Evolutionary conservation across 192 early-diverging fungal genomes (phyloP).

Genomic region (Umbelopsis vinacea): DNA sequence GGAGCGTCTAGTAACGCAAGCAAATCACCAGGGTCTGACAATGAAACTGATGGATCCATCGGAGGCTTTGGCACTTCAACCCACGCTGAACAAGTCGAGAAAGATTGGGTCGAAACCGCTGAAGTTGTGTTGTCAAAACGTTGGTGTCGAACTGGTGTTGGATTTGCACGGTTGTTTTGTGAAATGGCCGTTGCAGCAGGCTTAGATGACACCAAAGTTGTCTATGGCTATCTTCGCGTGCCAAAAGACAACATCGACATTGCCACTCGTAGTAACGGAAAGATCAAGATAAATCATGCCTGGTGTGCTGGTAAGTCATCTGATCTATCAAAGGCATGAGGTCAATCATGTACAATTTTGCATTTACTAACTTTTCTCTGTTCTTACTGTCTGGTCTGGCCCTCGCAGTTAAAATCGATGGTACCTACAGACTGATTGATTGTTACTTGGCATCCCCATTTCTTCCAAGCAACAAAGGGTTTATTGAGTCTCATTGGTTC

Average conservation of each 20-base stretch:
- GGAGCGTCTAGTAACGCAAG: neutral
- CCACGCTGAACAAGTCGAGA: conserved; percentile 28
- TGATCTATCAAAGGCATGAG: neutral
- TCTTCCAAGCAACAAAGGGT: conserved; percentile 39
- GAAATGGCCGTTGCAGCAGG: conserved; percentile 60
- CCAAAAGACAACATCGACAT: conserved; percentile 23
- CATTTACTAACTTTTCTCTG: too few species aligned
- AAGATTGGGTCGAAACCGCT: conserved; percentile 45
- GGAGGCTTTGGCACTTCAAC: conserved; percentile 12
- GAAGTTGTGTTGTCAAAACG: conserved; percentile 45
- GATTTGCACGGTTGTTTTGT: conserved; percentile 54
- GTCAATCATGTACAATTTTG: too few species aligned
- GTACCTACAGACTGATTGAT: conserved; percentile 47
- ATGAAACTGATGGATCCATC: conserved; percentile 8
- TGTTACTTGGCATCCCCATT: conserved; percentile 46
- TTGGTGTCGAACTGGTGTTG: conserved; percentile 48
- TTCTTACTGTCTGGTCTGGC: neutral
- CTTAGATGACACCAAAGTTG: conserved; percentile 46
- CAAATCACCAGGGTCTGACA: neutral
- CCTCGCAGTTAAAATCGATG: conserved; percentile 42
- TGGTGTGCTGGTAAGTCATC: conserved; percentile 26
- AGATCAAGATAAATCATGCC: conserved; percentile 27
- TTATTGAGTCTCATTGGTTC: conserved; percentile 42
- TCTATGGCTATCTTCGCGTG: conserved; percentile 53
- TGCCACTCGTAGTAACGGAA: conserved; percentile 18